These are phyloP conservation scores for Kodamaea hsintzibuensis DNA, from an alignment of 805 yeast species.

Conservation along the genomic window DNA sequence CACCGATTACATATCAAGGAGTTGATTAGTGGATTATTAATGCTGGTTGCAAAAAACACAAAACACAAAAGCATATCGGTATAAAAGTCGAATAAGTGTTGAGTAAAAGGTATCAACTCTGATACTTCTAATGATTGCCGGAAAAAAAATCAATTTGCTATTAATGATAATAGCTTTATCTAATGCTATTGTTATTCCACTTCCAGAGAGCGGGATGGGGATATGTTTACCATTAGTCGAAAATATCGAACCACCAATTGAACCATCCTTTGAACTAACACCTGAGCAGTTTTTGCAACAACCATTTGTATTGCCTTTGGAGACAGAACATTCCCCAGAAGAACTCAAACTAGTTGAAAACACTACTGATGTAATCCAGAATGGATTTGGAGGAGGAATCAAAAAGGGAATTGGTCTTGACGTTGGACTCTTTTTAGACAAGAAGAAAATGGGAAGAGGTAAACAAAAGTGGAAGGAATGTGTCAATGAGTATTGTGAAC, in stretches of 20 bases:
- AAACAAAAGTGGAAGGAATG: conserved; percentile 6
- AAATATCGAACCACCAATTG: neutral
- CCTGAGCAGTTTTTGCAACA: neutral
- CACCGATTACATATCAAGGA: too few species aligned
- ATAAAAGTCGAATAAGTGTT: neutral
- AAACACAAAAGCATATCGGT: neutral
- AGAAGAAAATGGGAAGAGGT: neutral
- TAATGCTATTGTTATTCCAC: neutral
- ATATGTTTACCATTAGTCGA: neutral
- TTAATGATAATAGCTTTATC: neutral
- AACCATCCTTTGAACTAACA: neutral
- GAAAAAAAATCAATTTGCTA: neutral
- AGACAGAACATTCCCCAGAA: neutral
- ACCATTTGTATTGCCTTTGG: neutral
- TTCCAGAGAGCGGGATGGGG: neutral
- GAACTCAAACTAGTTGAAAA: neutral
- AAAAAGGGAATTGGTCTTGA: conserved; percentile 8
- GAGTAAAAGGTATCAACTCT: neutral
- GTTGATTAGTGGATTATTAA: too few species aligned
- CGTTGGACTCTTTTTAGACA: conserved; percentile 4
- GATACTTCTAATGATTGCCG: neutral
- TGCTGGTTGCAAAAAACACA: neutral
- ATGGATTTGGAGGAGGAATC: neutral
- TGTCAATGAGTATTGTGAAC: conserved; percentile 6
- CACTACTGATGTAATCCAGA: neutral